Conservation (phyloP, 352 stramenopile genomes). For the Peronospora destructor region DNA sequence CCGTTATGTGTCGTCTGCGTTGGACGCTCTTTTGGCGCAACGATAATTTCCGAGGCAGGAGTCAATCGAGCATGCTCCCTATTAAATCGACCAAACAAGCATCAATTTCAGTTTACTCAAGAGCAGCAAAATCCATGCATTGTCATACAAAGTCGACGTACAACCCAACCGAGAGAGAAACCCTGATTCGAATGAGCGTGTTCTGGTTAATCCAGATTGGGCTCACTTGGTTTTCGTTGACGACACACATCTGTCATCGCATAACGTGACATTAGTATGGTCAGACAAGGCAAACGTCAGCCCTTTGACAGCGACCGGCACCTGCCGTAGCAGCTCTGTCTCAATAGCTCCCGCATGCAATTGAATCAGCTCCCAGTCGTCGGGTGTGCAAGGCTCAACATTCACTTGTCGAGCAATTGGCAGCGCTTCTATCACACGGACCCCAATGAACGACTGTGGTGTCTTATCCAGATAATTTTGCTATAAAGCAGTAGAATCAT, state of each 20-base stretch:
- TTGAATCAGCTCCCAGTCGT: conserved; percentile 89
- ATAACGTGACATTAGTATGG: not conserved
- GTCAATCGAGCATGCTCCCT: conserved; percentile 68
- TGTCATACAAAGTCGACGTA: conserved; percentile 23
- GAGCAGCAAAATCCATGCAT: not conserved
- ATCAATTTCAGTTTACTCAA: not conserved
- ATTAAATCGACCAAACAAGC: not conserved
- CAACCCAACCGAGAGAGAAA: conserved; percentile 56
- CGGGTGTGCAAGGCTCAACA: conserved; percentile 75
- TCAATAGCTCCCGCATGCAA: conserved; percentile 79
- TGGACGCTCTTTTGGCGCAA: conserved; percentile 66
- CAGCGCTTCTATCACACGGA: conserved; percentile 67
- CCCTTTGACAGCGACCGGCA: conserved; percentile 16
- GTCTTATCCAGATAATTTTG: conserved; percentile 52
- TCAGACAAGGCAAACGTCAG: not conserved
- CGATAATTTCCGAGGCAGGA: conserved; percentile 64
- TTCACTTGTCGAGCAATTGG: conserved; percentile 66
- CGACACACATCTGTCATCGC: conserved; percentile 66
- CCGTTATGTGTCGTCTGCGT: conserved; percentile 16
- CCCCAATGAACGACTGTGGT: conserved; percentile 55
- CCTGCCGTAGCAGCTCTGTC: conserved; percentile 75
- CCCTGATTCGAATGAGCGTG: conserved; percentile 60
- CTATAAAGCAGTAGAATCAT: conserved; percentile 23
- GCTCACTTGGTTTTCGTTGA: conserved; percentile 81
- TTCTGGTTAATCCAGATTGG: conserved; percentile 80